These are phyloP conservation scores for Lactifluus hygrophoroides DNA, from an alignment of 768 basidiomycete genomes.

Conservation along the genomic window DNA sequence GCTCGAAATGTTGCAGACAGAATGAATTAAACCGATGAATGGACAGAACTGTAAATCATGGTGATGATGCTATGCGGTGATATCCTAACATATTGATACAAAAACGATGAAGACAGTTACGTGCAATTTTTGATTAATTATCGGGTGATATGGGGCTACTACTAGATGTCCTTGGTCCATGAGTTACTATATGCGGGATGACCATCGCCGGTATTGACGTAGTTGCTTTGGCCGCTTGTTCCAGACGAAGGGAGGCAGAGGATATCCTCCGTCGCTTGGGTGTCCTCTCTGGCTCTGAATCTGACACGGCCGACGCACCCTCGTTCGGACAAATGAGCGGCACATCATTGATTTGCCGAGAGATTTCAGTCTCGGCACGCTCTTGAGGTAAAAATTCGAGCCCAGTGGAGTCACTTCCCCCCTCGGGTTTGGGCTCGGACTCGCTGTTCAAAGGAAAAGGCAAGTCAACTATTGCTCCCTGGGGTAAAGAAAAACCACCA, in stretches of 20 bases:
- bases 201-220: conserved; percentile 12
- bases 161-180: neutral
- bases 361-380: neutral
- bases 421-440: neutral
- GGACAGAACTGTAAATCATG: neutral
- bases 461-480: neutral
- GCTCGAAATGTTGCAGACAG: too few species aligned
- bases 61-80: neutral
- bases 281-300: neutral
- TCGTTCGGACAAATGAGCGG: neutral
- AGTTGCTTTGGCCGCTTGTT: neutral
- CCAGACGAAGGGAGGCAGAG: neutral
- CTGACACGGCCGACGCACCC: neutral
- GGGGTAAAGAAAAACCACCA: too few species aligned
- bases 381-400: neutral
- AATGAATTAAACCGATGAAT: neutral
- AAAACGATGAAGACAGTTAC: too few species aligned
- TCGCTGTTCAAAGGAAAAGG: neutral
- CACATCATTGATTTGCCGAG: neutral
- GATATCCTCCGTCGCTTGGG: conserved; percentile 7
- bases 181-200: conserved; percentile 8
- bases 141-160: too few species aligned
- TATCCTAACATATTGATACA: neutral
- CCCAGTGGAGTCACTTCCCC: neutral
- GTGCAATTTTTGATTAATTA: too few species aligned